These are phyloP conservation scores for Heracleum sosnowskyi DNA, from an alignment of 129 eudicot species.

Conservation along the genomic window DNA sequence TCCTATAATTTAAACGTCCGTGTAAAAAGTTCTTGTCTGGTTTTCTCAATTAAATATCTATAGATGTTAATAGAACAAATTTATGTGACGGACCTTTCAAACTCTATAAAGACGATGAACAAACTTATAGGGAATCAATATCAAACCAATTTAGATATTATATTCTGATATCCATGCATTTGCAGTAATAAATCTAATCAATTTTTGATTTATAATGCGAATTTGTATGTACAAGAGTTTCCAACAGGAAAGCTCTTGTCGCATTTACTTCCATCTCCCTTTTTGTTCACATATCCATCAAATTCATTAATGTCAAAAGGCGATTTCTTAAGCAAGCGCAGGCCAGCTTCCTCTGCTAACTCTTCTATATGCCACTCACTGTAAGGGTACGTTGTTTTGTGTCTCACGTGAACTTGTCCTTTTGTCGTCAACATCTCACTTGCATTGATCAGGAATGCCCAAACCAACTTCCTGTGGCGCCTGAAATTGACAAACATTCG, in stretches of 20 bases:
- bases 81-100: no score
- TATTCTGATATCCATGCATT: no score
- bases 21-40: no score
- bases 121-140: no score
- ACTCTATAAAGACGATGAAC: no score
- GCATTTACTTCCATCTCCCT: conserved; percentile 44
- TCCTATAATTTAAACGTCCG: no score
- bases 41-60: no score
- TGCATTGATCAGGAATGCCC: conserved; percentile 45
- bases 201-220: neutral
- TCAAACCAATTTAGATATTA: no score
- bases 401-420: conserved; percentile 59
- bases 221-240: conserved; percentile 46
- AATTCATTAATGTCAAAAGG: conserved; percentile 37
- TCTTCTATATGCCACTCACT: conserved; percentile 42
- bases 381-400: conserved; percentile 54
- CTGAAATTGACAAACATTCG: conserved; percentile 29
- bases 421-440: conserved; percentile 29
- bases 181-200: no score
- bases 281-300: conserved; percentile 59
- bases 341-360: conserved; percentile 27
- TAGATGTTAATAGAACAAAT: no score
- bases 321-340: conserved; percentile 21
- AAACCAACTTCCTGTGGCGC: conserved; percentile 46
- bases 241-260: conserved; percentile 52